Evolutionary conservation across 805 yeast genomes (phyloP), one percentile per base, ranked within the genome.

Genomic region (Ogataea trehalophila): DNA sequence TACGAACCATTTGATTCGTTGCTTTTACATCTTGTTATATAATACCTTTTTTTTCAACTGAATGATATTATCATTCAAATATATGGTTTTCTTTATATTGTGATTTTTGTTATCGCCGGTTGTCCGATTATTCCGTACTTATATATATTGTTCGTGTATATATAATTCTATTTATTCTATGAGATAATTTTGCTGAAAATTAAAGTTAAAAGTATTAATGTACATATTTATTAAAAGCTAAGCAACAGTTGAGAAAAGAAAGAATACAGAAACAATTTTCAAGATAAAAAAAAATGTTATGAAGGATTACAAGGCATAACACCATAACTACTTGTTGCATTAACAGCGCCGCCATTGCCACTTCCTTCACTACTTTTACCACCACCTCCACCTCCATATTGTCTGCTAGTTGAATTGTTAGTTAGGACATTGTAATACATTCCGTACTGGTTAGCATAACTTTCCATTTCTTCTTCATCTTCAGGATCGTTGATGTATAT

Each of bases 261-360:
- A 7, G 18, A 37, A 17, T 16, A n/a, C 16, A 37, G 11, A 17
- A 14, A 37, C 39, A 37, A 16, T 11, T 7, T 13, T 7, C 6
- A 13, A 14, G n/a, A 37, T 15, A 9, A 20, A 17, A 14, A 6
- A 14, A 6, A 35, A 5, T n/a, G n/a, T 53, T 42, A 58, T 8
- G 67, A 65, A 4, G 69, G 69, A 39, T 64, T 65, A 38, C 60
- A 65, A 7, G 69, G 69, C 57, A 65, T 52, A 18, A 57, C 44
- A 16, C 51, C 56, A 46, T 62, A 63, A 4, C 63, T 58, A 20
- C 22, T 31, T 18, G n/a, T 16, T 26, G 13, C 31, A 26, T 26
- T 26, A 26, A 26, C 31, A 26, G 13, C 41, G 33, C 43, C 42
- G 16, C 36, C 43, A 17, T 41, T 38, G 36, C 50, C 41, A 16